Evolutionary conservation across 2,329 filamentous ascomycete species (phyloP).

Genomic region (Coniosporium tulheliwenetii): DNA sequence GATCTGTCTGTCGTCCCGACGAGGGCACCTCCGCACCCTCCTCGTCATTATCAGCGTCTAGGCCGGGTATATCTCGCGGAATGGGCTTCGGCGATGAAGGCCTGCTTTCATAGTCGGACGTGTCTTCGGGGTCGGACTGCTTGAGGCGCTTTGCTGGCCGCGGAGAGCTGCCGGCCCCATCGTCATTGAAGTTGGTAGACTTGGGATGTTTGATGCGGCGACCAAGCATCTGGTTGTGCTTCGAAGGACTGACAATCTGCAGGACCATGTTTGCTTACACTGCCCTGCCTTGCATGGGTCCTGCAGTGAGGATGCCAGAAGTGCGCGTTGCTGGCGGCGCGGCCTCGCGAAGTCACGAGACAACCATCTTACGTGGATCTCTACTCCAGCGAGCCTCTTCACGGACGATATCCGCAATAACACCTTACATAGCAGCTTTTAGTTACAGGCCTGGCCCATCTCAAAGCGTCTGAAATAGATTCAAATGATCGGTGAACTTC

Average conservation of each 20-base stretch:
- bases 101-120: constrained; percentile 14
- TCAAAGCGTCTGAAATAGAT: too few species aligned
- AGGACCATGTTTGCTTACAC: constrained; percentile 11
- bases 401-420: too few species aligned
- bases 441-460: too few species aligned
- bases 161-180: constrained; percentile 8
- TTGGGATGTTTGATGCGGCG: constrained; percentile 25
- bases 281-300: neutral
- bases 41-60: constrained; percentile 21
- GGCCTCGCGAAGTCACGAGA: too few species aligned
- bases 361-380: too few species aligned
- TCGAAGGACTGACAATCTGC: constrained; percentile 23
- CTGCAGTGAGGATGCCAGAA: too few species aligned
- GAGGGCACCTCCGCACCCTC: constrained; percentile 8
- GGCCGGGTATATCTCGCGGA: constrained; percentile 21
- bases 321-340: too few species aligned
- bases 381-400: too few species aligned
- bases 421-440: too few species aligned
- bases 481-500: too few species aligned
- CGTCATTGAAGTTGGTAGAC: constrained; percentile 26
- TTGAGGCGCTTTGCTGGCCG: constrained; percentile 26
- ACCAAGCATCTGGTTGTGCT: constrained; percentile 33
- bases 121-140: constrained; percentile 9
- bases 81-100: constrained; percentile 9
- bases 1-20: constrained; percentile 39